Percentiles rank a stretch among this genome's conserved stretches.
These are phyloP conservation scores for Zanthoxylum bungeanum DNA, from an alignment of 345 rosid species.

Conservation along the genomic window DNA sequence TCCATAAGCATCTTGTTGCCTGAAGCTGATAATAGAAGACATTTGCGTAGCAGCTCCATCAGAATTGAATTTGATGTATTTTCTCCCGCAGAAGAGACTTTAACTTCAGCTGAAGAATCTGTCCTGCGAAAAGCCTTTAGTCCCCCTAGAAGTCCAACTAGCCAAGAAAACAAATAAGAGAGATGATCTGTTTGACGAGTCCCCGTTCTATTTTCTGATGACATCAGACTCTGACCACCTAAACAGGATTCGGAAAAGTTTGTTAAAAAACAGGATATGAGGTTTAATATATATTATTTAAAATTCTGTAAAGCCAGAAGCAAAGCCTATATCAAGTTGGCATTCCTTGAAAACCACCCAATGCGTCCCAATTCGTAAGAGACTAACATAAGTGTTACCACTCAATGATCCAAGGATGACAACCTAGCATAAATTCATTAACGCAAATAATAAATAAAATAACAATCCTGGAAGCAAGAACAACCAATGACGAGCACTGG, in stretches of 20 bases:
- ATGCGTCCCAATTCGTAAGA: not conserved
- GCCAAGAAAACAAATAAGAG: slow-evolving; percentile 66
- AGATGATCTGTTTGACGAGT: slow-evolving; percentile 38
- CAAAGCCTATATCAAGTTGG: not conserved
- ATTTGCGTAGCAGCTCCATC: slow-evolving; percentile 47
- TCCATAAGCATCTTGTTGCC: slow-evolving; percentile 47
- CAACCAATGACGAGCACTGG: not conserved
- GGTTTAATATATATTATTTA: not conserved
- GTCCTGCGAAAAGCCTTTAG: slow-evolving; percentile 34
- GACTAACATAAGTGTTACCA: not conserved
- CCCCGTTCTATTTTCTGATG: slow-evolving; percentile 30
- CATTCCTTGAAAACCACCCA: not conserved
- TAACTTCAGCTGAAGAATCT: slow-evolving; percentile 25
- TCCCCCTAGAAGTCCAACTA: slow-evolving; percentile 49
- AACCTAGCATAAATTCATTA: not conserved
- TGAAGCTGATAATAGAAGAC: slow-evolving; percentile 40
- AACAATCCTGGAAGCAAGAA: not conserved
- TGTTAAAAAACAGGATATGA: not conserved
- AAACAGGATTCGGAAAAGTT: slow-evolving; percentile 10
- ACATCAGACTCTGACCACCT: slow-evolving; percentile 22
- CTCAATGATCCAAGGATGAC: not conserved
- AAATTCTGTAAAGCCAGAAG: not conserved
- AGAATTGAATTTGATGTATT: slow-evolving; percentile 35
- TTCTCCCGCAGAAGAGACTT: slow-evolving; percentile 27
- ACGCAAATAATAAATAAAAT: not conserved